Evolutionary conservation across 1,139 yeast genomes (phyloP).

Genomic region (Candida pseudocylindracea): DNA sequence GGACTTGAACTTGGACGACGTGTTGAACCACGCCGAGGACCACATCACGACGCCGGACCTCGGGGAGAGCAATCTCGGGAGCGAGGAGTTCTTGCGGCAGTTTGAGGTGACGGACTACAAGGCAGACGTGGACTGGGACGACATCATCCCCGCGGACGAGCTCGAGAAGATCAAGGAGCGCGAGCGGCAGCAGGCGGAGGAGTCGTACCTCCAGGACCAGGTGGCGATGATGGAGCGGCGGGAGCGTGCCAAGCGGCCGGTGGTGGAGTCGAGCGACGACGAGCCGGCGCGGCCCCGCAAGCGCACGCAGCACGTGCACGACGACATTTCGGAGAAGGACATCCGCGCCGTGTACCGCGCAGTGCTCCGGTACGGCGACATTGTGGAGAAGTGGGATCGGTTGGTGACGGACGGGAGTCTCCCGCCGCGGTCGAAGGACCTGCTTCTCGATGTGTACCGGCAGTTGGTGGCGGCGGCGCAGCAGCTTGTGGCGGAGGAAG

Average conservation of each 20-base stretch:
- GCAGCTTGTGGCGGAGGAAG: slow-evolving; percentile 44
- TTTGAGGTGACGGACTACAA: slow-evolving; percentile 97
- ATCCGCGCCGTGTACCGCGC: slow-evolving; percentile 73
- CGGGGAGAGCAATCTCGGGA: slow-evolving; percentile 93
- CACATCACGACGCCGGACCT: slow-evolving; percentile 90
- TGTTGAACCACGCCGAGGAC: slow-evolving; percentile 90
- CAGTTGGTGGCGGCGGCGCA: slow-evolving; percentile 47
- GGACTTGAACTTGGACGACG: slow-evolving; percentile 88
- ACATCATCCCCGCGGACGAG: slow-evolving; percentile 93
- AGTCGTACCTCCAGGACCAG: slow-evolving; percentile 71
- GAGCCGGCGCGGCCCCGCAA: slow-evolving; percentile 18
- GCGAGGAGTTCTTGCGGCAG: slow-evolving; percentile 92
- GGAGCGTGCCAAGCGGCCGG: slow-evolving; percentile 27
- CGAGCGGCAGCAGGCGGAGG: slow-evolving; percentile 72
- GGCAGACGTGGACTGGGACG: slow-evolving; percentile 98
- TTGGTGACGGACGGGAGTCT: slow-evolving; percentile 79
- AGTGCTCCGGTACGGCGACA: slow-evolving; percentile 62
- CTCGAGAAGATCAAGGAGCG: slow-evolving; percentile 74
- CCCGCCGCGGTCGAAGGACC: slow-evolving; percentile 69
- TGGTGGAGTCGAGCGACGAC: slow-evolving; percentile 12
- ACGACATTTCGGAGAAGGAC: slow-evolving; percentile 58
- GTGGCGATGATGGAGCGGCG: slow-evolving; percentile 72
- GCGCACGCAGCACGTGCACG: slow-evolving; percentile 3
- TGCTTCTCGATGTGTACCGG: slow-evolving; percentile 51
- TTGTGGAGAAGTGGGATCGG: slow-evolving; percentile 66